Base-by-base conservation (phyloP, 2,329 filamentous ascomycete genomes). In the Neocucurbitaria cava region DNA sequence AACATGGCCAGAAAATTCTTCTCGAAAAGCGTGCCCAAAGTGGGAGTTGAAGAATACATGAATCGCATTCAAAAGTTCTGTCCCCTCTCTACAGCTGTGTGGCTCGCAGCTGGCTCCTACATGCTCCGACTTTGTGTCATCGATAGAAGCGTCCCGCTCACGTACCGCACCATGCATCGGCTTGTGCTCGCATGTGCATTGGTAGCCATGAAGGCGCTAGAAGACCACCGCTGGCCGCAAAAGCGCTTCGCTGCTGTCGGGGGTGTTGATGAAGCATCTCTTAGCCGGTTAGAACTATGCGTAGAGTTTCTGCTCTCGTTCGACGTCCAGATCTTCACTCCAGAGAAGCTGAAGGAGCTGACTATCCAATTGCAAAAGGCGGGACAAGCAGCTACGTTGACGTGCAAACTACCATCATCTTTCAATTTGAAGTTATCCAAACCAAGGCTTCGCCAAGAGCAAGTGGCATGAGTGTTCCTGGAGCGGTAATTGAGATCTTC, bases 1-100 rank as follows among this genome's bases (percentile, higher is more conserved):
- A 89, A 92, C 61, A 91, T 98, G 61, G 92, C 91, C 17, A 87
- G 92, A 64, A 95, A 95, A 69, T 99, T 99, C 77, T 96, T 95
- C 79, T 94, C 90, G 61, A 96, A 95, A 73, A 86, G 87, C 46
- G 87, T 92, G 15, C 94, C 95, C 18, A 88, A 90, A 10, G 94
- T 98, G 62, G 84, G 87, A 31, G 83, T 97, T 42, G 86, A 89
- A 69, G 89, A 95, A 60, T 99, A 98, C 71, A 84, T 98, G 21
- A 82, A 88, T 67, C 90, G 94, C 15, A 85, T 98, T 54, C 93
- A 98, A 77, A 87, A 87, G 53, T 97, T 90, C 78, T 98, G 94
- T 70, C 93, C 95, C 3, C 92, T 96, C 85, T 96, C 91, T 58
- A 92, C 93, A 0, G 94, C 89, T 21, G 94, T 98, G 9, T 97